A percentile compares a stretch with the other conserved stretches of the same genome.
phyloP scores from a whole-genome alignment of 441 rosid genomes.

The Corymbia citriodora region DNA sequence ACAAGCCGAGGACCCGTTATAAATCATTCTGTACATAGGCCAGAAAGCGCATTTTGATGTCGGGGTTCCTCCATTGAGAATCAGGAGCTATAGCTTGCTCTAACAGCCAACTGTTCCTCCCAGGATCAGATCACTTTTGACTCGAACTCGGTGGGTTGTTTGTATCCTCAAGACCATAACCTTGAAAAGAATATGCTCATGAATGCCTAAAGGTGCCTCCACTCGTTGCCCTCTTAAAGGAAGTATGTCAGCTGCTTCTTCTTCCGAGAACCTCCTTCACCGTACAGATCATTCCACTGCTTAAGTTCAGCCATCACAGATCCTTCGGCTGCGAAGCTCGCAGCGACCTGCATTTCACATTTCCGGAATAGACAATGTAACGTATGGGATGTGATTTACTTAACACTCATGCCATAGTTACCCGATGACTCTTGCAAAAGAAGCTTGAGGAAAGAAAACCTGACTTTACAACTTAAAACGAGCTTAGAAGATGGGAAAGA shows the following conservation, averaged over 20 bases:
- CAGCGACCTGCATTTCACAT: slow-evolving; percentile 59
- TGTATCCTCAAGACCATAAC: neutral
- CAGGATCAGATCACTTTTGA: neutral
- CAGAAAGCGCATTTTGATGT: neutral
- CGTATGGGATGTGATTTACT: neutral
- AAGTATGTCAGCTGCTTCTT: slow-evolving; percentile 89
- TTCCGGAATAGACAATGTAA: neutral
- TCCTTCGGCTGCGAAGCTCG: slow-evolving; percentile 87
- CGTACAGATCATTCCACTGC: slow-evolving; percentile 91
- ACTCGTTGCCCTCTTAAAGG: slow-evolving; percentile 29
- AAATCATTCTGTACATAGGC: neutral
- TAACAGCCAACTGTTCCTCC: neutral
- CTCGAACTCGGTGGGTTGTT: neutral
- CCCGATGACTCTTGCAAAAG: neutral
- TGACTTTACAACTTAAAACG: neutral
- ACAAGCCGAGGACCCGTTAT: neutral
- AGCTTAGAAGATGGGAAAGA: neutral
- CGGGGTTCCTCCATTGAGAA: neutral
- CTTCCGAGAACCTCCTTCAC: slow-evolving; percentile 98
- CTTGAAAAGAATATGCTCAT: neutral
- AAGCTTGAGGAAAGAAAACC: neutral
- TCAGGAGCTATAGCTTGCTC: neutral
- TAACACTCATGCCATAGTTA: neutral
- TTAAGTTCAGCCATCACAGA: slow-evolving; percentile 79
- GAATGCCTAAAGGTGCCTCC: neutral